Conservation (phyloP, 2,329 filamentous ascomycete species). For the Zymoseptoria tritici region DNA sequence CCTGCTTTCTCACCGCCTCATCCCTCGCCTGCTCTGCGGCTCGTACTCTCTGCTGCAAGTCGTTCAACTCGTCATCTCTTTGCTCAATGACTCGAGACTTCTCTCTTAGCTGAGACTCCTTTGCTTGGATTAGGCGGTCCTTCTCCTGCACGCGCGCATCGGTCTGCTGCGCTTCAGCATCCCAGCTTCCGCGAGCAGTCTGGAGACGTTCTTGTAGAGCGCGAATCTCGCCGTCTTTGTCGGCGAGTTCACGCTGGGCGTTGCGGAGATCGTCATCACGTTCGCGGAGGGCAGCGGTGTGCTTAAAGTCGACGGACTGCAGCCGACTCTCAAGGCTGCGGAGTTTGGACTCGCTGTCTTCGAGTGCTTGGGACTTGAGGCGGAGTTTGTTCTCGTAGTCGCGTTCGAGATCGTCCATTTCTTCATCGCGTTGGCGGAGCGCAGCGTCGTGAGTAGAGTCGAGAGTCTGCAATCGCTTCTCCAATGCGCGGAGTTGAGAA, state of each 20-base stretch:
- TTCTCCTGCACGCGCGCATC: conserved; percentile 32
- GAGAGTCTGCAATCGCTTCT: conserved; percentile 16
- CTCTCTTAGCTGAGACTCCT: conserved; percentile 67
- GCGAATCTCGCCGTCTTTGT: conserved; percentile 32
- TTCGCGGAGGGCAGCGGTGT: conserved; percentile 21
- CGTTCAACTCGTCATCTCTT: conserved; percentile 60
- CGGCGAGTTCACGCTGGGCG: conserved; percentile 38
- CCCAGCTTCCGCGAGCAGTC: conserved; percentile 33
- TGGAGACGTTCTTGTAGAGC: conserved; percentile 31
- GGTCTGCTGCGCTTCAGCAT: conserved; percentile 31
- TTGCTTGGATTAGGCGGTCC: conserved; percentile 53
- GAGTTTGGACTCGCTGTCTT: conserved; percentile 25
- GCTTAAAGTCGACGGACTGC: conserved; percentile 11
- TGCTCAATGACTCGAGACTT: conserved; percentile 68
- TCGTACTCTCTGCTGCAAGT: conserved; percentile 27
- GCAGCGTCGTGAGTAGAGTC: conserved; percentile 9
- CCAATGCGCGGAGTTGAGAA: conserved; percentile 19
- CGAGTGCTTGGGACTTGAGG: conserved; percentile 26
- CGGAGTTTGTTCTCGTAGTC: conserved; percentile 25
- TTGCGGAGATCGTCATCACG: conserved; percentile 52
- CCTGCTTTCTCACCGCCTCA: conserved; percentile 31
- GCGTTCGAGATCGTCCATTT: conserved; percentile 3
- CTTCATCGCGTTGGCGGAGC: conserved; percentile 22
- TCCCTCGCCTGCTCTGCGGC: conserved; percentile 22
- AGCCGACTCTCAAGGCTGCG: conserved; percentile 21